Conservation (phyloP, 73 alveolate genomes). For the Uronychia binucleata region DNA sequence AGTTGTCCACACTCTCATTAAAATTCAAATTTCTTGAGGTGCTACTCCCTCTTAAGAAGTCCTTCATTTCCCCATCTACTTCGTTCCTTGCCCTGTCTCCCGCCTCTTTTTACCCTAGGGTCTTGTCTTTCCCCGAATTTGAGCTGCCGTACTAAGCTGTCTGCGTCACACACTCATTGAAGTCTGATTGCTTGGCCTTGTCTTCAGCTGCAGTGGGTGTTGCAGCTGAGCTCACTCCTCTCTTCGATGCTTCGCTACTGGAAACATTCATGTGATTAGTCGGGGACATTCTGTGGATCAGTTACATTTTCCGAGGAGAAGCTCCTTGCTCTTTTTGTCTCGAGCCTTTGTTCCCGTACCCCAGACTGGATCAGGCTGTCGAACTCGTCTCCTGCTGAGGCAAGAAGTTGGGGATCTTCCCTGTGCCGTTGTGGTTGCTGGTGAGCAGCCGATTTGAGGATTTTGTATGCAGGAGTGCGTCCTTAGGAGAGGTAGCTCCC, state of each 20-base stretch:
- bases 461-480: no score
- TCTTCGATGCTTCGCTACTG: neutral
- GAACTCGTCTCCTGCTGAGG: no score
- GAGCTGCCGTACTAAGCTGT: no score
- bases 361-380: no score
- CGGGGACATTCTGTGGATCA: neutral
- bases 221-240: neutral
- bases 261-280: neutral
- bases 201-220: neutral
- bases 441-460: no score
- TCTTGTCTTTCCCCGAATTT: neutral
- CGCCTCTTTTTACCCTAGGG: neutral
- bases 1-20: neutral
- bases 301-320: neutral
- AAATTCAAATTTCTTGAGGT: neutral
- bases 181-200: neutral
- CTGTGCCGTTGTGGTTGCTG: no score
- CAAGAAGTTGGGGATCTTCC: no score
- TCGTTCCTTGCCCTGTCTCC: neutral
- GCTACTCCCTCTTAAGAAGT: neutral
- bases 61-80: neutral
- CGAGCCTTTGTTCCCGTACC: no score
- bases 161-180: no score
- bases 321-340: neutral
- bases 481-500: no score